These are phyloP conservation scores for Protostelium mycophagum DNA, from an alignment of 78 protist genomes.

Conservation along the genomic window DNA sequence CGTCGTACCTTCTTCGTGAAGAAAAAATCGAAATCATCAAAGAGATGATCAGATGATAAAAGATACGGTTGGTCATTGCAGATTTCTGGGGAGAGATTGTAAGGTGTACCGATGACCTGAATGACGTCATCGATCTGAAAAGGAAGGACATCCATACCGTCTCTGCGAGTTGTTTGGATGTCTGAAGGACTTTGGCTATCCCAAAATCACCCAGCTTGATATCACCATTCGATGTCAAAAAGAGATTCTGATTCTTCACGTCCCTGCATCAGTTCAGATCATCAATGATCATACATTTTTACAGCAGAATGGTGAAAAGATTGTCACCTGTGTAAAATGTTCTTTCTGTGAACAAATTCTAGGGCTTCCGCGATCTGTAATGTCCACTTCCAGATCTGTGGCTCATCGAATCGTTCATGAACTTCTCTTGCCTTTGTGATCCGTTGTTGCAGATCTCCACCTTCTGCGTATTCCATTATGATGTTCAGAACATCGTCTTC, in stretches of 20 bases:
- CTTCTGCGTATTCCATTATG: constrained; percentile 89
- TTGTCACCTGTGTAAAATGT: neutral
- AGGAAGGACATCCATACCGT: constrained; percentile 15
- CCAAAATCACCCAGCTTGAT: constrained; percentile 94
- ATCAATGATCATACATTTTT: no score
- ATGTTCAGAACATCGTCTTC: constrained; percentile 66
- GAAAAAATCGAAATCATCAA: neutral
- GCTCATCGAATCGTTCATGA: neutral
- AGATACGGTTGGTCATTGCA: constrained; percentile 75
- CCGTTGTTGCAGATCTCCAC: constrained; percentile 82
- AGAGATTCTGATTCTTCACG: constrained; percentile 79
- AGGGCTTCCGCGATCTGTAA: neutral
- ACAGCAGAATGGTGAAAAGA: neutral
- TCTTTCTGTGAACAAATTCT: neutral
- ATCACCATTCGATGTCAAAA: constrained; percentile 47
- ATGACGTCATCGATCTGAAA: neutral
- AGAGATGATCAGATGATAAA: neutral
- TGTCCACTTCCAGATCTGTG: neutral
- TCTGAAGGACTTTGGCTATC: constrained; percentile 80
- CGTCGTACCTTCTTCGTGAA: constrained; percentile 24
- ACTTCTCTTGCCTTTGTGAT: constrained; percentile 33
- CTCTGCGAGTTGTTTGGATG: constrained; percentile 58
- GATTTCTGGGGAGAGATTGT: constrained; percentile 89
- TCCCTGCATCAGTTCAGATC: constrained; percentile 79
- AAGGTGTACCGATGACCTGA: constrained; percentile 88